Percentiles rank a stretch among this genome's conserved stretches.
These are phyloP conservation scores for Gamsiella multidivaricata DNA, from an alignment of 192 early-diverging fungal species.

Conservation along the genomic window DNA sequence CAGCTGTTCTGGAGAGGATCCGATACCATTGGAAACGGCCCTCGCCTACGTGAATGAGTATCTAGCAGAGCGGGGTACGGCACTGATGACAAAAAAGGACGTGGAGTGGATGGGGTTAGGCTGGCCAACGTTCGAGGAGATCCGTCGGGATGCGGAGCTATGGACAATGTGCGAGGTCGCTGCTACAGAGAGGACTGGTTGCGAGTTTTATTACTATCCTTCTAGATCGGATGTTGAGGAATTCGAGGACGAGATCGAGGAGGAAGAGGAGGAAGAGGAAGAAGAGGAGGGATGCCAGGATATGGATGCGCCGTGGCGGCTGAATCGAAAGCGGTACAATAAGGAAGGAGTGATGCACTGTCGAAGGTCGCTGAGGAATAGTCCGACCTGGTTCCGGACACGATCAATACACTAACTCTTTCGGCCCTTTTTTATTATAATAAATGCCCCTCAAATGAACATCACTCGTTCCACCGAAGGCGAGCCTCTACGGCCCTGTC, in stretches of 20 bases:
- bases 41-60: not conserved
- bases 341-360: too few relatives aligned
- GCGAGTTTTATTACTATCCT: not conserved
- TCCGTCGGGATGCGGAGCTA: not conserved
- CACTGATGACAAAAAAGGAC: not conserved
- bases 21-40: not conserved
- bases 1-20: too few relatives aligned
- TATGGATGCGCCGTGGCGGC: not conserved
- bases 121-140: not conserved
- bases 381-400: too few relatives aligned
- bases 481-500: too few relatives aligned
- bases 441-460: too few relatives aligned
- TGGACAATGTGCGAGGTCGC: not conserved
- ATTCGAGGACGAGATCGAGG: not conserved
- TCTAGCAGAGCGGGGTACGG: not conserved
- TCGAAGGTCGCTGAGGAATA: too few relatives aligned
- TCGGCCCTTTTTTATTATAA: too few relatives aligned
- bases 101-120: not conserved
- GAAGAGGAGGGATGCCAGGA: not conserved
- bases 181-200: not conserved
- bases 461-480: too few relatives aligned
- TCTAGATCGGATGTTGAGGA: too few relatives aligned
- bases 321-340: too few relatives aligned
- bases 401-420: too few relatives aligned
- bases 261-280: too few relatives aligned